Evolutionary conservation across 1,284 basidiomycete genomes (phyloP).

Genomic region (Moesziomyces sp.): DNA sequence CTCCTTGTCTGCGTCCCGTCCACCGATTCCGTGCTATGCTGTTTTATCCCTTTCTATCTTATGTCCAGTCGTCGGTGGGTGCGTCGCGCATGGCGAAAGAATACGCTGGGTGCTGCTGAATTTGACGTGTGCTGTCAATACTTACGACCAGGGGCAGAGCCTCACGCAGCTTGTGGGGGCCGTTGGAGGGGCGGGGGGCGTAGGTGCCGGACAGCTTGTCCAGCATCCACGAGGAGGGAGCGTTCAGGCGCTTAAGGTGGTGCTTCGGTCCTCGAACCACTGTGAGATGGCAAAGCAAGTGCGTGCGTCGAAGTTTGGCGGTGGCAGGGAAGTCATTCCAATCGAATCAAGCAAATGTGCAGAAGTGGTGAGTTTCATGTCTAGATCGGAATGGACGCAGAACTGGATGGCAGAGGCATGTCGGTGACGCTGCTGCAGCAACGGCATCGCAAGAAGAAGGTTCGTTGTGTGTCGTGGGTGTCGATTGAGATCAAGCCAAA

Average conservation of each 20-base stretch:
- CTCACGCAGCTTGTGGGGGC: conserved; percentile 99
- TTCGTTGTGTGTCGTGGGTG: neutral
- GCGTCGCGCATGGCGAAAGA: too few relatives aligned
- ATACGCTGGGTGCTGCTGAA: neutral
- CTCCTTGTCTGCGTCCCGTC: too few relatives aligned
- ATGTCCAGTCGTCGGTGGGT: too few relatives aligned
- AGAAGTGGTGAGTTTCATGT: conserved; percentile 28
- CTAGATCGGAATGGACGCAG: neutral
- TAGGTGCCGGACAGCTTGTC: conserved; percentile 99
- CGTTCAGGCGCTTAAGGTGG: conserved; percentile 96
- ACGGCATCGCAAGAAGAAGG: conserved; percentile 1
- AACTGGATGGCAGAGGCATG: neutral
- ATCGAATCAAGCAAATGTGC: conserved; percentile 7
- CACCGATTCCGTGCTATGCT: too few relatives aligned
- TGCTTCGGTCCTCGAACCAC: conserved; percentile 90
- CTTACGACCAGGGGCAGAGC: conserved; percentile 75
- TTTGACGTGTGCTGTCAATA: conserved; percentile 5
- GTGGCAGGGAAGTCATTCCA: conserved; percentile 5
- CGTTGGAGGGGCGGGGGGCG: conserved; percentile 94
- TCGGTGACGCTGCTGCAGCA: conserved; percentile 14
- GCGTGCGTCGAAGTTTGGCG: neutral
- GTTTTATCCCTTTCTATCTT: too few relatives aligned
- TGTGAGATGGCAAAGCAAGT: conserved; percentile 16
- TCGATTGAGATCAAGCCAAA: neutral
- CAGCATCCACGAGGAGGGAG: conserved; percentile 99